These are phyloP conservation scores for Lathyrus oleraceus DNA, from an alignment of 306 rosid species.

Conservation along the genomic window DNA sequence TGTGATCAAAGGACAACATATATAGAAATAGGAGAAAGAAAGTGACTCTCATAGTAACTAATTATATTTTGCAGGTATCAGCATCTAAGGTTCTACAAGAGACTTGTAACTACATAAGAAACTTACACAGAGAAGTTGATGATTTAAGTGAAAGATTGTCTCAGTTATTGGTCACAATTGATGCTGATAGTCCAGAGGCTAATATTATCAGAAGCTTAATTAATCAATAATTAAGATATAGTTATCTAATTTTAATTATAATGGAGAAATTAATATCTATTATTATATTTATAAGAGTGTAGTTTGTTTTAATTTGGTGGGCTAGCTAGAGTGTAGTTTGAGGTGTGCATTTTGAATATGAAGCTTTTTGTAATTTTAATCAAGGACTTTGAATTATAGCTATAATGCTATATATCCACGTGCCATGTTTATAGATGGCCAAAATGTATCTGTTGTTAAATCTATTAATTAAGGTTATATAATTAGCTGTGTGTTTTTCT, in stretches of 20 bases:
- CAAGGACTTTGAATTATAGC: slow-evolving; percentile 32
- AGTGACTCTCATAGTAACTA: neutral
- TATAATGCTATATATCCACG: slow-evolving; percentile 34
- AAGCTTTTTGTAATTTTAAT: slow-evolving; percentile 35
- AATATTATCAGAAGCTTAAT: slow-evolving; percentile 89
- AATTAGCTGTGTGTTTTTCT: neutral
- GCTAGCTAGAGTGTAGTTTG: slow-evolving; percentile 39
- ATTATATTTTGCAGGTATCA: slow-evolving; percentile 64
- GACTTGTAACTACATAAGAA: slow-evolving; percentile 94
- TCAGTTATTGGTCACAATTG: slow-evolving; percentile 86
- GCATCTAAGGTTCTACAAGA: slow-evolving; percentile 99
- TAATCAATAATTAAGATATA: slow-evolving; percentile 50
- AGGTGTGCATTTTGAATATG: slow-evolving; percentile 39
- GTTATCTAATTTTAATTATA: neutral
- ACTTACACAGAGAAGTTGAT: slow-evolving; percentile 85
- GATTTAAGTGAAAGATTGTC: slow-evolving; percentile 87
- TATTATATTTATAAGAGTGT: slow-evolving; percentile 36
- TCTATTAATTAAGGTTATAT: slow-evolving; percentile 29
- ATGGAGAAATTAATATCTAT: neutral
- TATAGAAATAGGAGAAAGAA: slow-evolving; percentile 27
- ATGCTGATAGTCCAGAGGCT: slow-evolving; percentile 91
- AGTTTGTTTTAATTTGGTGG: slow-evolving; percentile 34
- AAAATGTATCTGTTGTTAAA: slow-evolving; percentile 25
- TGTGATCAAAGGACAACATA: neutral
- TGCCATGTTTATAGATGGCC: slow-evolving; percentile 42